Evolutionary conservation across 208 protist species (phyloP).

Genomic region (Phytomonas sp.): DNA sequence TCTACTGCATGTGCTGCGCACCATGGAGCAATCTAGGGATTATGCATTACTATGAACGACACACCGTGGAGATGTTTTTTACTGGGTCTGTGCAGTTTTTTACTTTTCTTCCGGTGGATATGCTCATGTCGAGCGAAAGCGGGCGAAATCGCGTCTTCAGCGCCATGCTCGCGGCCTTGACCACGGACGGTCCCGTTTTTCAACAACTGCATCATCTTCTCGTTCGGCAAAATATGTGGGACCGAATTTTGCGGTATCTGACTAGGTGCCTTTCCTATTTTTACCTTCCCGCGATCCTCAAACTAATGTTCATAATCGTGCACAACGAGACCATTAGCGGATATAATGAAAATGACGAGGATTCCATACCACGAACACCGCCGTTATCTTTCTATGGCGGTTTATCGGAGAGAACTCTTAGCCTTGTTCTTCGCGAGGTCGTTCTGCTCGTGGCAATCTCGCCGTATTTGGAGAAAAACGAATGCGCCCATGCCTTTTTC

Average conservation of each 20-base stretch:
- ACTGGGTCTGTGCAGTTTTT: constrained; percentile 48
- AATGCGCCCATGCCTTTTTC: constrained; percentile 27
- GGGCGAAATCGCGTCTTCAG: constrained; percentile 43
- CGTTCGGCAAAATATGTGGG: constrained; percentile 44
- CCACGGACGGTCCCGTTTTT: constrained; percentile 21
- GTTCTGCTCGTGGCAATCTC: constrained; percentile 42
- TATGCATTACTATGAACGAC: constrained; percentile 59
- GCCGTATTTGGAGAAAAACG: constrained; percentile 38
- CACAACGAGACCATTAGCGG: constrained; percentile 18
- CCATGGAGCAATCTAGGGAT: constrained; percentile 79
- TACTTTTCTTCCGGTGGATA: constrained; percentile 39
- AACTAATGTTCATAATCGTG: constrained; percentile 47
- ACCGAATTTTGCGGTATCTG: constrained; percentile 44
- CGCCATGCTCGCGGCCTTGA: constrained; percentile 39
- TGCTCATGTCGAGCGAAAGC: constrained; percentile 46
- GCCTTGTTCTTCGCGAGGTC: constrained; percentile 53
- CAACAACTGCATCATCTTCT: constrained; percentile 32
- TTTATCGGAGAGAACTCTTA: constrained; percentile 21
- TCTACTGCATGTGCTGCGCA: constrained; percentile 47
- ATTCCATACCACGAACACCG: neutral
- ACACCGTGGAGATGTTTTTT: constrained; percentile 47
- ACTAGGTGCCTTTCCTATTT: constrained; percentile 45
- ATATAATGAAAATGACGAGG: neutral
- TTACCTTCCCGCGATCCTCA: constrained; percentile 42
- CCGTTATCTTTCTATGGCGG: constrained; percentile 16